A percentile compares a stretch with the other conserved stretches of the same genome.
These are phyloP conservation scores for Quambalaria eucalypti DNA, from an alignment of 1,284 basidiomycete genomes.

Conservation along the genomic window DNA sequence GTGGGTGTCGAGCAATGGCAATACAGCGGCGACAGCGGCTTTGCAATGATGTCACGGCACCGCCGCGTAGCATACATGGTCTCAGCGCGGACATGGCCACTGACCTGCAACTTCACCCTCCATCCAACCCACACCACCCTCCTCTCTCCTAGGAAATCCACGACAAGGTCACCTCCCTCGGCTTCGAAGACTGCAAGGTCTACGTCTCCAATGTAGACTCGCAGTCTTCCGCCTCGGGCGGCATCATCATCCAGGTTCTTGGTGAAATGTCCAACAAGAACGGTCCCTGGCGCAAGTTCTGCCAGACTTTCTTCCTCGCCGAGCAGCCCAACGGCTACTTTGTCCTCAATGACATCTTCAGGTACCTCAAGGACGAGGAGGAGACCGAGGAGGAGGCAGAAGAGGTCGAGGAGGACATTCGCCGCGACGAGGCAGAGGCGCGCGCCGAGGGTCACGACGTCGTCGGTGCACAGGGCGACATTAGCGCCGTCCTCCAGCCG, in stretches of 20 bases:
- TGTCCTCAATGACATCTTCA: conserved; percentile 99
- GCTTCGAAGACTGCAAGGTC: conserved; percentile 92
- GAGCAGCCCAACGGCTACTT: conserved; percentile 99
- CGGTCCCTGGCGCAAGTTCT: conserved; percentile 87
- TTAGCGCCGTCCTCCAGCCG: conserved; percentile 27
- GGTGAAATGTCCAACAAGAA: conserved; percentile 88
- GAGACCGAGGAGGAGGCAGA: conserved; percentile 56
- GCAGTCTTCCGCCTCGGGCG: conserved; percentile 75
- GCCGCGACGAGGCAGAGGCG: conserved; percentile 4
- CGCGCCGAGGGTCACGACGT: conserved; percentile 6
- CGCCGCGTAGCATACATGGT: too few relatives aligned
- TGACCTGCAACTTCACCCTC: too few relatives aligned
- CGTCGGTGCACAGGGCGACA: conserved; percentile 14
- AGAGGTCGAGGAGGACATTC: conserved; percentile 5
- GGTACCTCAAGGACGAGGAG: conserved; percentile 90
- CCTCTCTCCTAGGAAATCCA: conserved; percentile 98
- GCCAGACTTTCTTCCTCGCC: conserved; percentile 98
- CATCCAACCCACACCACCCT: too few relatives aligned
- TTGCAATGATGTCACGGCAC: too few relatives aligned
- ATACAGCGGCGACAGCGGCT: too few relatives aligned
- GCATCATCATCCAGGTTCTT: conserved; percentile 97
- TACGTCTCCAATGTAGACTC: conserved; percentile 60
- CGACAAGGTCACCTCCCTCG: conserved; percentile 83
- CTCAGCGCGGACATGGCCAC: too few relatives aligned
- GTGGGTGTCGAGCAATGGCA: conserved; percentile 6